Evolutionary conservation across 2,329 filamentous ascomycete species (phyloP), one percentile per base, ranked within the genome.

Genomic region (Fusarium sp.): DNA sequence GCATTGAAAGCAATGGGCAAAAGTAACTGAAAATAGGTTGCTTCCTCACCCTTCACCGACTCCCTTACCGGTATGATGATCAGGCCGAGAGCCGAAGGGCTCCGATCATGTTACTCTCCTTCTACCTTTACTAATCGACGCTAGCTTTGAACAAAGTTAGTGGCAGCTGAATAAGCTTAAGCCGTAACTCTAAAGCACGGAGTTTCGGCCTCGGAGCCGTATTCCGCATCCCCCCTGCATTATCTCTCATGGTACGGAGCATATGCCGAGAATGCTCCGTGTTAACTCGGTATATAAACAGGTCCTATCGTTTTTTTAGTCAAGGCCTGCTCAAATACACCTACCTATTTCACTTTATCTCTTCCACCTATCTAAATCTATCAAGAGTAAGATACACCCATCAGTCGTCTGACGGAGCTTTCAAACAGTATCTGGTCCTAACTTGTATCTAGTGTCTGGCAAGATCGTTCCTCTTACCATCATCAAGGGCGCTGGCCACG

Each of bases 391-490:
- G 35, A 27, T 23, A 25, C 6, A 8, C 43, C 35, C 14, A 33
- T 42, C 7, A 33, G 7, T 25, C 19, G 29, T 42, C 19, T 8
- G 35, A 41, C n/a, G 13, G 5, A 10, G 13, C n/a, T 4, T 14
- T 27, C 47, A 11, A 29, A 29, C 7, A 10, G 13, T 13, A 29
- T 29, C 19, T 25, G 23, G n/a, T 42, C 32, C 47, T 49, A 33
- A 49, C 37, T 33, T 14, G 19, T 42, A 5, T 2, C 5, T 9
- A 62, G 59, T 63, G 60, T 63, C 60, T 11, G 49, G 50, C 36
- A 63, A 60, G 36, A 59, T 63, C 14, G 59, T 63, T 44, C 60
- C 60, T 63, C 58, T 63, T 6, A 63, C 60, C 4, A 60, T 63
- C 3, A 63, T 63, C 37, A 63, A 63, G 54, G 60, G 60, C 9